These are phyloP conservation scores for Coprinopsis marcescibilis DNA, from an alignment of 768 basidiomycete species.

Conservation along the genomic window DNA sequence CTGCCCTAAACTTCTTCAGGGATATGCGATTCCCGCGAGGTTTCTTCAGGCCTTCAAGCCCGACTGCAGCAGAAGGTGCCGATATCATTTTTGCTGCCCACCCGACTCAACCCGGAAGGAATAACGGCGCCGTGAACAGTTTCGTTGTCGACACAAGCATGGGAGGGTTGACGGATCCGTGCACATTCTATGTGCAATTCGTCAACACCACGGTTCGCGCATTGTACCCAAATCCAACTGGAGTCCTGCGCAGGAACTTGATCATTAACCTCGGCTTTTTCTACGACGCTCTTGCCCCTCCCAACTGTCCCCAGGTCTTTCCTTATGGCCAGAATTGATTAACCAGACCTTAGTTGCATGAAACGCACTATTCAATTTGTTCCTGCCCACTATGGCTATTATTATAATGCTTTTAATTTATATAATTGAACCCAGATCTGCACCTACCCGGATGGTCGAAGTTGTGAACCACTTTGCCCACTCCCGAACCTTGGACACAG, in stretches of 20 bases:
- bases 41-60: constrained; percentile 13
- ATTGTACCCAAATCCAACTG: constrained; percentile 17
- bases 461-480: too few relatives aligned
- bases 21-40: constrained; percentile 12
- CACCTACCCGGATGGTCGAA: too few relatives aligned
- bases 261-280: constrained; percentile 11
- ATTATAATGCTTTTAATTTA: too few relatives aligned
- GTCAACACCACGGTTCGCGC: constrained; percentile 13
- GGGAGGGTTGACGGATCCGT: constrained; percentile 8
- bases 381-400: too few relatives aligned
- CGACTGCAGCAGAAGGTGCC: background rate
- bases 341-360: too few relatives aligned
- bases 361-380: too few relatives aligned
- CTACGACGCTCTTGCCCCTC: background rate
- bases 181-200: constrained; percentile 14
- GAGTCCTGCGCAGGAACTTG: constrained; percentile 12
- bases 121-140: constrained; percentile 11
- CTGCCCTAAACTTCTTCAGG: constrained; percentile 16
- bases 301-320: constrained; percentile 7
- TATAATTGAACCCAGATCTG: too few relatives aligned
- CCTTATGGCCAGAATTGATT: constrained; percentile 11
- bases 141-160: constrained; percentile 11
- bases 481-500: too few relatives aligned
- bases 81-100: constrained; percentile 2
- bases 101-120: constrained; percentile 14